Conservation (phyloP, 805 yeast species). For the Kodamaea neixiangensis region DNA sequence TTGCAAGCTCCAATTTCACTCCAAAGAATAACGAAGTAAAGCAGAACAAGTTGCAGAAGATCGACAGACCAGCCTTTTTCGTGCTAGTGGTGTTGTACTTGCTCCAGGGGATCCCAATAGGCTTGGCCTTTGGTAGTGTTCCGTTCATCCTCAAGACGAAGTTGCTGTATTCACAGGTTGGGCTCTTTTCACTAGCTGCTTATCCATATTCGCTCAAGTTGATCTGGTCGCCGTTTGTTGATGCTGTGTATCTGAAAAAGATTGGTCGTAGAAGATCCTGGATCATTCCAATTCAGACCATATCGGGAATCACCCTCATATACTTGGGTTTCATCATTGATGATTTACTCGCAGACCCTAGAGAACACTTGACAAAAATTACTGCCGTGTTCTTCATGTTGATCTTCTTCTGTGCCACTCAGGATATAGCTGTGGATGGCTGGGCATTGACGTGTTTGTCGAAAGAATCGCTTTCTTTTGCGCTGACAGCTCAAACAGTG, state of each 20-base stretch:
- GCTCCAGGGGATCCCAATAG: slow-evolving; percentile 96
- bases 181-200: slow-evolving; percentile 86
- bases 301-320: slow-evolving; percentile 71
- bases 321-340: slow-evolving; percentile 63
- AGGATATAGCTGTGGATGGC: slow-evolving; percentile 98
- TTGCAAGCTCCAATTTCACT: slow-evolving; percentile 13
- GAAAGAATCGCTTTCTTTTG: slow-evolving; percentile 77
- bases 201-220: slow-evolving; percentile 93
- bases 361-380: slow-evolving; percentile 51
- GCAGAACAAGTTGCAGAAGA: slow-evolving; percentile 8
- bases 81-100: slow-evolving; percentile 74
- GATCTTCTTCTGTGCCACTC: slow-evolving; percentile 92
- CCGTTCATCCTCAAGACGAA: slow-evolving; percentile 87
- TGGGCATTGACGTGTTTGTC: slow-evolving; percentile 94
- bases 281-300: slow-evolving; percentile 89
- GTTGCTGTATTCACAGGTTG: slow-evolving; percentile 84
- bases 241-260: slow-evolving; percentile 67
- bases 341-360: slow-evolving; percentile 50
- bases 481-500: slow-evolving; percentile 96
- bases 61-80: slow-evolving; percentile 73
- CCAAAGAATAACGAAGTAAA: slow-evolving; percentile 3
- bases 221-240: slow-evolving; percentile 95
- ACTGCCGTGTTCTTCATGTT: slow-evolving; percentile 73
- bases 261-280: slow-evolving; percentile 88
- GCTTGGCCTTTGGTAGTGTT: slow-evolving; percentile 90